Evolutionary conservation across 1,139 yeast species (phyloP).

Genomic region (Magnusiomyces starmeri): DNA sequence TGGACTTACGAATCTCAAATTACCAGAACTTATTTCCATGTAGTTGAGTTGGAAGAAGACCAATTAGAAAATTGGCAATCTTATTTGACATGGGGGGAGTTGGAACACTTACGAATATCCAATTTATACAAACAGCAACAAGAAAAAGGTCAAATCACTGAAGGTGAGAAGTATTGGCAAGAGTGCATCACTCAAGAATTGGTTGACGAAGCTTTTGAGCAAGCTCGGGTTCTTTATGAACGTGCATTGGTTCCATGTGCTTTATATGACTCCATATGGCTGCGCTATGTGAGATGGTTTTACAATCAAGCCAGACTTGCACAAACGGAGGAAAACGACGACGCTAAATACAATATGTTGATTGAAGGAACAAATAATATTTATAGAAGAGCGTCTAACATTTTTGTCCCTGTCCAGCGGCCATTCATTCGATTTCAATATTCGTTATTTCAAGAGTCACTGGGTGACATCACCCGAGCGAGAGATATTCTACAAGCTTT

Average conservation of each 20-base stretch:
- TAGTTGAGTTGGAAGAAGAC: slow-evolving; percentile 39
- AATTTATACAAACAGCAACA: background rate
- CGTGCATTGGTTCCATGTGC: slow-evolving; percentile 44
- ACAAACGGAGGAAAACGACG: slow-evolving; percentile 9
- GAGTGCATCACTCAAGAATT: background rate
- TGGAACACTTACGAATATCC: background rate
- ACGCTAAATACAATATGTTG: slow-evolving; percentile 12
- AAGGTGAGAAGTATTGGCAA: background rate
- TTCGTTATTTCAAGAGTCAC: slow-evolving; percentile 33
- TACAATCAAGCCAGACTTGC: background rate
- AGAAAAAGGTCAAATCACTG: slow-evolving; percentile 13
- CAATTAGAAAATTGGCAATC: slow-evolving; percentile 55
- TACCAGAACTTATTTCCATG: slow-evolving; percentile 45
- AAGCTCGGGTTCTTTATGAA: slow-evolving; percentile 45
- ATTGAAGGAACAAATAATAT: slow-evolving; percentile 28
- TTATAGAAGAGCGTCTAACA: slow-evolving; percentile 29
- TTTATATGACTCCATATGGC: slow-evolving; percentile 52
- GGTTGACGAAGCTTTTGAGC: slow-evolving; percentile 25
- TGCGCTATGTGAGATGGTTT: slow-evolving; percentile 48
- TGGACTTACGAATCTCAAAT: slow-evolving; percentile 59
- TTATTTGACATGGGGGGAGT: slow-evolving; percentile 55
- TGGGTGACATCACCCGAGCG: slow-evolving; percentile 28
- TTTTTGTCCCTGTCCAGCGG: slow-evolving; percentile 31
- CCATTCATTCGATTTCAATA: slow-evolving; percentile 32
- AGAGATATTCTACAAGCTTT: slow-evolving; percentile 27